Conservation (phyloP, 331 rosid genomes). For the Pyracantha coccinea region DNA sequence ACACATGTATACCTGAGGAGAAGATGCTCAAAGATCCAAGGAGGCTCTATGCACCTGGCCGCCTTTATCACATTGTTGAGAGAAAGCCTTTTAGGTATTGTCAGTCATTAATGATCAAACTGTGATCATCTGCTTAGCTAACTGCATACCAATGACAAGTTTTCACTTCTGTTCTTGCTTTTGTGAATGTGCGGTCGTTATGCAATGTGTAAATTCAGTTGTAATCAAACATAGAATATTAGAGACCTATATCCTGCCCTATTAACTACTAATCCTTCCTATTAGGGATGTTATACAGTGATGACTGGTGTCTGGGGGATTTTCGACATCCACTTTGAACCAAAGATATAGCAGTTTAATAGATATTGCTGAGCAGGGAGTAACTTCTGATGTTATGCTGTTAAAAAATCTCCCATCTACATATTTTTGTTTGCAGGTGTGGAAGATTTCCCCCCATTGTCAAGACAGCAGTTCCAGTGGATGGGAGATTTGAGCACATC, state of each 20-base stretch:
- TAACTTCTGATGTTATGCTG: neutral
- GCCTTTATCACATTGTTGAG: slow-evolving; percentile 94
- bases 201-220: too few relatives aligned
- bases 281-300: neutral
- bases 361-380: neutral
- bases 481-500: slow-evolving; percentile 89
- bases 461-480: slow-evolving; percentile 90
- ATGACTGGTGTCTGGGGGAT: neutral
- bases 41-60: slow-evolving; percentile 95
- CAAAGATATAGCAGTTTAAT: neutral
- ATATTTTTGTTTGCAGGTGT: slow-evolving; percentile 33
- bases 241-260: neutral
- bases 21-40: slow-evolving; percentile 88
- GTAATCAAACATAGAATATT: neutral
- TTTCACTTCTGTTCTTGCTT: neutral
- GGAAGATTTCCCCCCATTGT: slow-evolving; percentile 89
- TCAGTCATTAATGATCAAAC: neutral
- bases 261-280: neutral
- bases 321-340: neutral
- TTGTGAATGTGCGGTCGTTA: neutral
- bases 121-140: neutral
- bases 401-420: neutral
- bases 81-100: slow-evolving; percentile 77
- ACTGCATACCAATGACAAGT: neutral
- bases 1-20: slow-evolving; percentile 79